Evolutionary conservation across 805 yeast species (phyloP), one percentile per base, ranked within the genome.

Genomic region (Blastobotrys peoriensis): DNA sequence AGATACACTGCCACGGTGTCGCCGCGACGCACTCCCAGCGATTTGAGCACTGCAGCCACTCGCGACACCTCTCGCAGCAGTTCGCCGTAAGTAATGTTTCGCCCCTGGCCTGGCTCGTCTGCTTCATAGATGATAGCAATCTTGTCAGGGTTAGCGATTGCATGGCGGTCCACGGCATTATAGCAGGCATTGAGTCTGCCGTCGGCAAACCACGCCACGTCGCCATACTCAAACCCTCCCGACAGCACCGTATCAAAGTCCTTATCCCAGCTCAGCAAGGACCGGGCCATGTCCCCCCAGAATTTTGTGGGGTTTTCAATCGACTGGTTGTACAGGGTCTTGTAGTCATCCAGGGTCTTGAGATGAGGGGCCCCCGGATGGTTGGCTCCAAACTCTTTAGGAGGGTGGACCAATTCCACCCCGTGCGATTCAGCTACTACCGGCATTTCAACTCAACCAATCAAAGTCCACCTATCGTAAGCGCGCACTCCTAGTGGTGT

Each of bases 151-250:
- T 79, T 83, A 53, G 74, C 76, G 54, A 85, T 70, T 3, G 98
- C 98, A 72, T 93, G 95, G 66, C 98, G 79, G 66, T 91, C 98
- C 52, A 91, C 95, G 65, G 93, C 83, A 68, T 91, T 91, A 70
- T 86, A 91, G 52, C 83, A 73, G 34, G 98, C 98, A 62, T 93
- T 93, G 62, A 91, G 74, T 69, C 84, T 80, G 61, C 98, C 98
- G 51, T 86, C 89, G 40, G 87, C 67, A 60, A 93, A 93, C 98
- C 98, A 93, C 30, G 97, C 87, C 42, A 80, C 70, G 60, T 86
- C 95, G 51, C 91, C 95, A 54, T 81, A 67, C 53, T 72, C 75
- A 52, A 83, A 75, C 43, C 83, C 72, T 30, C 93, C 95, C 42
- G 67, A 66, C 46, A 68, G 53, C 17, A 75, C 93, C 47, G 75